Evolutionary conservation across 176 grass and related monocot genomes (phyloP).

Genomic region (Paspalum notatum): DNA sequence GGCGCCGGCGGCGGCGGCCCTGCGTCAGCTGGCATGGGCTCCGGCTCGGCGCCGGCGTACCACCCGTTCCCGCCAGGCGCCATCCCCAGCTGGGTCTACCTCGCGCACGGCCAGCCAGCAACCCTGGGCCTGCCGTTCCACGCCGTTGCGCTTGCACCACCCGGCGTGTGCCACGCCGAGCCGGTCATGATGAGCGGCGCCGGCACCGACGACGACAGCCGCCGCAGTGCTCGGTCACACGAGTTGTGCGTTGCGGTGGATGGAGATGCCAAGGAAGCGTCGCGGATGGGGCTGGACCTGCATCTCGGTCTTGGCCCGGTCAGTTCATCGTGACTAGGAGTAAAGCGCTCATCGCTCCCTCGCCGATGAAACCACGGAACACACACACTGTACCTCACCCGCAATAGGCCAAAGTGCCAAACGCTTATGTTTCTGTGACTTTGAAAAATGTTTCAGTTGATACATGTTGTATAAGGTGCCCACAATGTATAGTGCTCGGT

Average conservation of each 20-base stretch:
- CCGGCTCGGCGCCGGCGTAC: no score
- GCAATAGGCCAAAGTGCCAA: not conserved
- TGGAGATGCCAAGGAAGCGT: conserved; percentile 39
- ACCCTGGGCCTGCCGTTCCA: conserved; percentile 38
- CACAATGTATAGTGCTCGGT: no score
- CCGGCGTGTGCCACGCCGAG: conserved; percentile 4
- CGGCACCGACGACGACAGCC: not conserved
- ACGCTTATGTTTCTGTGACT: not conserved
- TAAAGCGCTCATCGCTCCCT: not conserved
- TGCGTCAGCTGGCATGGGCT: not conserved
- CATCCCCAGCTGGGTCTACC: conserved; percentile 59
- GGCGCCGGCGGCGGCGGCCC: not conserved
- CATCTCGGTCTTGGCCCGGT: conserved; percentile 77
- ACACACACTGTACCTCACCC: not conserved
- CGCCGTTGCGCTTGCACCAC: conserved; percentile 27
- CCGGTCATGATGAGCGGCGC: not conserved
- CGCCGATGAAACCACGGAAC: not conserved
- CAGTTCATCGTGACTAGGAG: conserved; percentile 42
- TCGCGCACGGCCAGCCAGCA: conserved; percentile 44
- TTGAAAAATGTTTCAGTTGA: no score
- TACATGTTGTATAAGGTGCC: no score
- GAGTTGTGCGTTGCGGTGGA: conserved; percentile 8
- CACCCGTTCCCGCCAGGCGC: not conserved
- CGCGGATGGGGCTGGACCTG: conserved; percentile 61
- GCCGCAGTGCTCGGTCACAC: not conserved